A percentile compares a stretch with the other conserved stretches of the same genome.
These are phyloP conservation scores for Penium margaritaceum DNA, from an alignment of 139 green algal species.

Conservation along the genomic window DNA sequence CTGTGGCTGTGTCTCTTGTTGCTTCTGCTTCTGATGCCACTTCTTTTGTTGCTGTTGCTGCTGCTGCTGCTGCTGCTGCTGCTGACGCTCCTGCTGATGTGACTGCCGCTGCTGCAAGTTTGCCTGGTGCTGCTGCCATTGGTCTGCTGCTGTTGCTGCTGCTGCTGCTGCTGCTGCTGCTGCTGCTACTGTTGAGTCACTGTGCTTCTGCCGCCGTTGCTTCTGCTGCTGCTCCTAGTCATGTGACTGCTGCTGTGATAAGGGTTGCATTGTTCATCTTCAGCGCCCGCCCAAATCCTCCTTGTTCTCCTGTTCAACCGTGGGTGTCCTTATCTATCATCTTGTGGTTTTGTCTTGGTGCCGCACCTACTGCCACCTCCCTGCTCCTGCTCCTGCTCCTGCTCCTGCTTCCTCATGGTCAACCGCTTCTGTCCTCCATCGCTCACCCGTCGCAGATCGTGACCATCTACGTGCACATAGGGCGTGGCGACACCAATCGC, in stretches of 20 bases:
- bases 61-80: background rate
- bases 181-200: too few species aligned
- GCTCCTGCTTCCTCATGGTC: background rate
- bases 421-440: background rate
- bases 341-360: too few species aligned
- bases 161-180: background rate
- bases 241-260: background rate
- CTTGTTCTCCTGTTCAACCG: background rate
- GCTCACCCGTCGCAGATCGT: conserved; percentile 34
- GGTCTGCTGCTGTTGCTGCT: background rate
- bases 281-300: background rate
- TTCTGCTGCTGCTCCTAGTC: background rate
- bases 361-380: too few species aligned
- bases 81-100: background rate
- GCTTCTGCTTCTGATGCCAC: background rate
- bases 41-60: background rate
- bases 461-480: conserved; percentile 79
- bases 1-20: background rate
- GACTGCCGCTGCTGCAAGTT: conserved; percentile 67
- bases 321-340: too few species aligned
- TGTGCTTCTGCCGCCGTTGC: background rate
- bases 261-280: background rate
- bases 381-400: background rate
- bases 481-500: conserved; percentile 53
- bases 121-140: conserved; percentile 44